Evolutionary conservation across 352 stramenopile genomes (phyloP), one percentile per base, ranked within the genome.

Genomic region (Pythium aristosporum): DNA sequence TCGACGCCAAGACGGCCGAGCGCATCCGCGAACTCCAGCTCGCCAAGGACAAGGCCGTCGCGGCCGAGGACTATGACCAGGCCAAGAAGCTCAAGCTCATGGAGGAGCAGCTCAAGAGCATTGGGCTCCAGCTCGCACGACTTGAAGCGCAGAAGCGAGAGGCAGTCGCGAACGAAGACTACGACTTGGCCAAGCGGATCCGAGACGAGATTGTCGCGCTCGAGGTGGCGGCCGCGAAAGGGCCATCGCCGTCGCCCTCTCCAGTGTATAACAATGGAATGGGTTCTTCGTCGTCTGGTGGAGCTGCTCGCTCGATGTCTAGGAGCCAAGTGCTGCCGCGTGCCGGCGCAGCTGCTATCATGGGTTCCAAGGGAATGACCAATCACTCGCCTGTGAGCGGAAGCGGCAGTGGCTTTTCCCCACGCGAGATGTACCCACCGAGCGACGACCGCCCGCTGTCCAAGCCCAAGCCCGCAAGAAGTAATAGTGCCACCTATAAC

Each of bases 21-120:
- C 82, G 76, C 58, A 96, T 98, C 59, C 76, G 86, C n/a, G 87
- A 97, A 61, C 86, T 98, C 43, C 86, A 96, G 52, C 60, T 80
- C 25, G 89, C 88, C 11, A 96, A 95, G 57, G 75, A 94, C 42
- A 80, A 90, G 41, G 86, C 94, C 0, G 81, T 96, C 18, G 84
- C 87, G 2, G 79, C 80, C 28, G 94, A 98, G 61, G 91, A 98
- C 73, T 98, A 97, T 65, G 88, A 97, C 57, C 83, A 92, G 61
- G 86, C 86, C 13, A 95, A 95, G 51, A 68, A 79, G 25, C 73
- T 95, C 10, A 95, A 95, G 68, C 72, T 79, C 32, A 83, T 89
- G 74, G 86, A 95, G 52, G 92, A 97, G 57, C 77, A 96, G 54
- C 75, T 98, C 46, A 98, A 98, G 68, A 93, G 76, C 44, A 73